Evolutionary conservation across 2,329 filamentous ascomycete species (phyloP), one percentile per base, ranked within the genome.

Genomic region (Neurospora sp.): DNA sequence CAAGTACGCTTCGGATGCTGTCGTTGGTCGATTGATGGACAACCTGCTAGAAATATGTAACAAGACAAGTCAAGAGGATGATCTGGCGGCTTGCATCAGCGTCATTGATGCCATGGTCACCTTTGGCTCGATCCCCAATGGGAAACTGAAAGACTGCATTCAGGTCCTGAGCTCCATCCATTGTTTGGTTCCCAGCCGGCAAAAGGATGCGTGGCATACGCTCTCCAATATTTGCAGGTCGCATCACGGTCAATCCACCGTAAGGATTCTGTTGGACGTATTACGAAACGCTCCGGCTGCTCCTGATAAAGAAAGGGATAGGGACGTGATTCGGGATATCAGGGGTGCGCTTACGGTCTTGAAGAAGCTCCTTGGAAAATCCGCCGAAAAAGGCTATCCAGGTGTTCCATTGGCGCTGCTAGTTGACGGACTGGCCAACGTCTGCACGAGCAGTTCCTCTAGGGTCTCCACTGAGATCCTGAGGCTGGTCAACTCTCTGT

Each of bases 101-200:
- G 85, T 93, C 67, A 85, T 93, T 70, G 87, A 92, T 76, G 85
- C 88, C 10, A 86, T 92, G 70, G 88, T 92, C 69, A 92, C 89
- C 0, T 92, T 91, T 77, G 89, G 89, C 4, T 86, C 88, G 40
- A 87, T 94, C 66, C 91, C 91, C 0, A 82, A 80, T 67, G 82
- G 82, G 69, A 88, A 87, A 70, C 83, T 93, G 52, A 85, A 85
- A 74, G 84, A 85, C 40, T 92, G 89, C 75, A 83, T 94, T 41
- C 87, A 90, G 72, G 86, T 93, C 2, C 82, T 94, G 68, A 90
- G 90, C 75, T 90, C 89, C 52, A 90, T 93, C 71, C 90, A 91
- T 77, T 88, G 87, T 71, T 82, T 92, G 67, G 86, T 93, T 2
- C 81, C 82, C 12, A 82, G 80, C 66, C 83, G 92, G 11, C 83